A percentile compares a stretch with the other conserved stretches of the same genome.
phyloP scores from a whole-genome alignment of 176 grass and related monocot genomes.

The Thinopyrum elongatum region DNA sequence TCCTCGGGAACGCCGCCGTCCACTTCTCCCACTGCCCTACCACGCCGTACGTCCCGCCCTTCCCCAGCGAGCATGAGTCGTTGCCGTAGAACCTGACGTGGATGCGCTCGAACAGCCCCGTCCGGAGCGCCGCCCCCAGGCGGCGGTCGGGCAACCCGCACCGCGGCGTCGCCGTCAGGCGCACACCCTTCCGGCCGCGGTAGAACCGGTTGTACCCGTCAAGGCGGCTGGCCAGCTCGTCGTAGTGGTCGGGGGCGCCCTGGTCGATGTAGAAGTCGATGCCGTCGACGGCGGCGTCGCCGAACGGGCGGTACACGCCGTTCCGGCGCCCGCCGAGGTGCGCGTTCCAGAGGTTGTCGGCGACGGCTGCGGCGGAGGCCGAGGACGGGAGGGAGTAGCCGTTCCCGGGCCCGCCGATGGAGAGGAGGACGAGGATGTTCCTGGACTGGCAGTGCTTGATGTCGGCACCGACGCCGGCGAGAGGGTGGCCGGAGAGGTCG shows the following conservation, averaged over 20 bases:
- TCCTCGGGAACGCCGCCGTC: too few species aligned
- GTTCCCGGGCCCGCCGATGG: background rate
- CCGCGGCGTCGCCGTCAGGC: conserved; percentile 27
- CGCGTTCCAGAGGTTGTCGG: background rate
- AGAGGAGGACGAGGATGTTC: background rate
- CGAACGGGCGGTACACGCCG: background rate
- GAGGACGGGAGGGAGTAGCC: background rate
- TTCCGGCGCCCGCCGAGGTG: background rate
- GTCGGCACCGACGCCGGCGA: background rate
- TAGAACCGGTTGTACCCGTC: too few species aligned
- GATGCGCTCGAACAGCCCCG: conserved; percentile 38
- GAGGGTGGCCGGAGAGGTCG: background rate
- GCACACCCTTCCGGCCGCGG: too few species aligned
- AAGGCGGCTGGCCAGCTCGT: background rate
- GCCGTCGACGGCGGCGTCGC: background rate
- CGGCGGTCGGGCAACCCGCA: conserved; percentile 39
- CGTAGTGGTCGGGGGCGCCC: background rate
- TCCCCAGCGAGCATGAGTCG: too few species aligned
- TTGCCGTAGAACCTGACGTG: conserved; percentile 45
- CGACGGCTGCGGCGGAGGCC: background rate
- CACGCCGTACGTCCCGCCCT: too few species aligned
- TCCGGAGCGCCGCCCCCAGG: conserved; percentile 19
- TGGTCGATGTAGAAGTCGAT: conserved; percentile 8
- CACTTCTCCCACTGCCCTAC: too few species aligned
- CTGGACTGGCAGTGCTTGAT: too few species aligned